Evolutionary conservation across 192 early-diverging fungal genomes (phyloP).

Genomic region (Tieghemiomyces parasiticus): DNA sequence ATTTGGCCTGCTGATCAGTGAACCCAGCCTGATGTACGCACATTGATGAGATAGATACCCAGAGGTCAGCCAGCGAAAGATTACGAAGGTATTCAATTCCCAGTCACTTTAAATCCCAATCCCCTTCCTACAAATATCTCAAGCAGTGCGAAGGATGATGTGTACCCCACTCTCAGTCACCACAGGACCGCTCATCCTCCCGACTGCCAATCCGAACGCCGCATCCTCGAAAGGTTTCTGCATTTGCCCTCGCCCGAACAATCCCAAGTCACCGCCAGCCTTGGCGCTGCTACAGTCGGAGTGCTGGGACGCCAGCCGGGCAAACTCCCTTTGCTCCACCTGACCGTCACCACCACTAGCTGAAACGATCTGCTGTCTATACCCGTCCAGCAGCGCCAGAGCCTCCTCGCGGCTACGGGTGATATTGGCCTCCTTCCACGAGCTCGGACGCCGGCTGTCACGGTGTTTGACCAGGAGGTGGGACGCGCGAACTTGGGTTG

Average conservation of each 20-base stretch:
- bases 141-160: slow-evolving; percentile 80
- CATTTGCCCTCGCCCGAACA: slow-evolving; percentile 81
- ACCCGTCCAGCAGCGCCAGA: slow-evolving; percentile 41
- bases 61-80: no score
- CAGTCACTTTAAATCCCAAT: no score
- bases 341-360: no score
- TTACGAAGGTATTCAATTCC: no score
- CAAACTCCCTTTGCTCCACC: slow-evolving; percentile 44
- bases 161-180: slow-evolving; percentile 88
- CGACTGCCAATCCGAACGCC: slow-evolving; percentile 67
- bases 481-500: slow-evolving; percentile 51
- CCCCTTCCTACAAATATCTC: slow-evolving; percentile 16
- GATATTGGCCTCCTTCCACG: slow-evolving; percentile 83
- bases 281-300: slow-evolving; percentile 91
- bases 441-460: slow-evolving; percentile 69
- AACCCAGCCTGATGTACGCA: no score
- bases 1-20: no score
- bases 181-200: slow-evolving; percentile 65
- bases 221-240: slow-evolving; percentile 84
- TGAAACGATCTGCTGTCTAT: slow-evolving; percentile 53
- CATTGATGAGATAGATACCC: no score
- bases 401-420: slow-evolving; percentile 89
- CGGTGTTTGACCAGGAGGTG: slow-evolving; percentile 88
- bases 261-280: slow-evolving; percentile 73
- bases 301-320: slow-evolving; percentile 53